Evolutionary conservation across 176 grass and related monocot genomes (phyloP).

Genomic region (Thinopyrum elongatum): DNA sequence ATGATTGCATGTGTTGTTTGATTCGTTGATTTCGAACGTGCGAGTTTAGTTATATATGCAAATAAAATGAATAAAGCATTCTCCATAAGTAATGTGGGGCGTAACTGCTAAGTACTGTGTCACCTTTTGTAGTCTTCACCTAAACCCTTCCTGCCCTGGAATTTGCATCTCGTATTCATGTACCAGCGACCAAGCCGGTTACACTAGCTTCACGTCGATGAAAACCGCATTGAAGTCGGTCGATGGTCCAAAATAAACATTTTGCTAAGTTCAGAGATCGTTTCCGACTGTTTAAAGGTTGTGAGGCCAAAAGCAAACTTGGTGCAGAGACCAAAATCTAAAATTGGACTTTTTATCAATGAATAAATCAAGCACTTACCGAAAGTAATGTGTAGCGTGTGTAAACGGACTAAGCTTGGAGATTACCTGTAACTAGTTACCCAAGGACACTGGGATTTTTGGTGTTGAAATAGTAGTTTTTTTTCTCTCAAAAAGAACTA

Average conservation of each 20-base stretch:
- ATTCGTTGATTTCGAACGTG: conserved; percentile 23
- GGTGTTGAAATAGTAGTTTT: too few relatives aligned
- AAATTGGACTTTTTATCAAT: neutral
- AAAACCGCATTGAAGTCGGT: neutral
- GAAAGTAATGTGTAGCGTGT: too few relatives aligned
- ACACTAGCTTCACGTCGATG: neutral
- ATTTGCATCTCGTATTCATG: neutral
- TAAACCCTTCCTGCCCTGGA: neutral
- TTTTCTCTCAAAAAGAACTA: too few relatives aligned
- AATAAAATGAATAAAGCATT: conserved; percentile 7
- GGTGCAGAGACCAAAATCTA: neutral
- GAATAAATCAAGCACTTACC: neutral
- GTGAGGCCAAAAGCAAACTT: neutral
- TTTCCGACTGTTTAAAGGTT: neutral
- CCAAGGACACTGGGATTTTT: too few relatives aligned
- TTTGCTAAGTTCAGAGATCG: neutral
- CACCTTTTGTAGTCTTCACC: neutral
- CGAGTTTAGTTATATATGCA: neutral
- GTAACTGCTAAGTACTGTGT: neutral
- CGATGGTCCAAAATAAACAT: neutral
- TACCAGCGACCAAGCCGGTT: neutral
- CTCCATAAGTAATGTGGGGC: neutral
- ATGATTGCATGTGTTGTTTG: neutral
- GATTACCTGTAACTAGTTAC: neutral
- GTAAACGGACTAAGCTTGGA: too few relatives aligned